A percentile compares a stretch with the other conserved stretches of the same genome.
Evolutionary conservation across 2,329 filamentous ascomycete genomes (phyloP).

Genomic region (Whalleya microplaca): DNA sequence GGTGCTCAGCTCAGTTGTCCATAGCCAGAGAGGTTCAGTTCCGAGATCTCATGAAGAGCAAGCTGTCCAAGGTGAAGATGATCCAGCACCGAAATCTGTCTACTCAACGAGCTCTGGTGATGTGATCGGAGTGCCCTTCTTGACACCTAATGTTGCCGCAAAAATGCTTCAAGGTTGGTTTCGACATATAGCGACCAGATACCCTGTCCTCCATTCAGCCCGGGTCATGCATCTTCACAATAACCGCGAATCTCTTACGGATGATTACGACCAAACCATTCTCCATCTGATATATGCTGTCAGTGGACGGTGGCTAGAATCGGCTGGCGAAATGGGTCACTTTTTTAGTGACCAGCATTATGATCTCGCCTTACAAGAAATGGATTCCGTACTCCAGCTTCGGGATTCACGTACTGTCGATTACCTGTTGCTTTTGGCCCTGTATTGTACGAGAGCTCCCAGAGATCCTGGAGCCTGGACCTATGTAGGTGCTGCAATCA

Average conservation of each 20-base stretch:
- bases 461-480: constrained; percentile 37
- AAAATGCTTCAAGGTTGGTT: constrained; percentile 36
- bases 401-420: constrained; percentile 35
- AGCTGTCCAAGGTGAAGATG: constrained; percentile 22
- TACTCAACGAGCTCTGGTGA: constrained; percentile 29
- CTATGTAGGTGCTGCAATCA: constrained; percentile 35
- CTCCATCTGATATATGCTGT: constrained; percentile 36
- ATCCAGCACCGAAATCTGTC: constrained; percentile 36
- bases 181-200: constrained; percentile 36
- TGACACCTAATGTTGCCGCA: constrained; percentile 31
- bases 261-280: constrained; percentile 34
- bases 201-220: constrained; percentile 32
- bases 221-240: constrained; percentile 33
- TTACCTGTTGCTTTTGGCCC: constrained; percentile 36
- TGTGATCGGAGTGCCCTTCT: constrained; percentile 31
- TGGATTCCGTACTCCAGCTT: constrained; percentile 33
- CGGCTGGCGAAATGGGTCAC: constrained; percentile 36
- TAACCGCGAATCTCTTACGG: constrained; percentile 31
- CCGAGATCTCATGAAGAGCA: constrained; percentile 21
- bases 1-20: constrained; percentile 37
- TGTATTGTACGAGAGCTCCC: constrained; percentile 38
- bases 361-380: constrained; percentile 32
- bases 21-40: constrained; percentile 27
- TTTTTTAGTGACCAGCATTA: constrained; percentile 38
- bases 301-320: constrained; percentile 38